phyloP scores from a whole-genome alignment of 805 yeast genomes.

The Scheffersomyces lignosus region DNA sequence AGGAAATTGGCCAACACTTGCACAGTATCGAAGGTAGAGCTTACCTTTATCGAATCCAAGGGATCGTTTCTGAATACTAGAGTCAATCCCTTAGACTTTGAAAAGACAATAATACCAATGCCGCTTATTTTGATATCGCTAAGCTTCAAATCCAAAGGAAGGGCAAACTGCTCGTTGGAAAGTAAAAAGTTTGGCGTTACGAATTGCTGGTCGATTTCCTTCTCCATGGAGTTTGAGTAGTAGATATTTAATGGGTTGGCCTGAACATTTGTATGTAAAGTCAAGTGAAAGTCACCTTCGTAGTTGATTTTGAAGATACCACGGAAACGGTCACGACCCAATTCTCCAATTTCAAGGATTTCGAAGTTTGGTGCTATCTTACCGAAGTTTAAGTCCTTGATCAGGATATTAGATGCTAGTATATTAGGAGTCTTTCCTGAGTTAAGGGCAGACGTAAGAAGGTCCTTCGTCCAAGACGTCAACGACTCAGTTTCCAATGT shows the following conservation, averaged over 20 bases:
- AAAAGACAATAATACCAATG: slow-evolving; percentile 81
- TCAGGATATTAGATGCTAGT: slow-evolving; percentile 65
- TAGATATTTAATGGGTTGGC: slow-evolving; percentile 81
- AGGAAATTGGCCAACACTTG: slow-evolving; percentile 80
- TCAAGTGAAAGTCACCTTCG: slow-evolving; percentile 72
- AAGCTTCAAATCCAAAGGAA: slow-evolving; percentile 75
- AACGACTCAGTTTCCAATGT: slow-evolving; percentile 66
- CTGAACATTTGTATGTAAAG: slow-evolving; percentile 76
- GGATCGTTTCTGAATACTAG: slow-evolving; percentile 89
- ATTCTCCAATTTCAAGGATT: slow-evolving; percentile 79
- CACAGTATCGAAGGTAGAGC: slow-evolving; percentile 83
- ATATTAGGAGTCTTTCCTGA: slow-evolving; percentile 71
- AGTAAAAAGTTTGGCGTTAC: slow-evolving; percentile 66
- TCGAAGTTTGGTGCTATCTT: slow-evolving; percentile 72
- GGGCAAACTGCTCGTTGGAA: slow-evolving; percentile 66
- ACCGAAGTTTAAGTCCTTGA: slow-evolving; percentile 72
- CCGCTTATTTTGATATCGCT: slow-evolving; percentile 74
- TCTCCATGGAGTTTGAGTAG: slow-evolving; percentile 41
- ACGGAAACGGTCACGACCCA: slow-evolving; percentile 71
- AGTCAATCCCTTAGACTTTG: slow-evolving; percentile 79
- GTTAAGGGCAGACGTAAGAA: slow-evolving; percentile 70
- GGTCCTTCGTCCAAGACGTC: slow-evolving; percentile 59
- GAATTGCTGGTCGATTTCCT: slow-evolving; percentile 42
- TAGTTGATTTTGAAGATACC: slow-evolving; percentile 81
- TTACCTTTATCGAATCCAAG: slow-evolving; percentile 75